phyloP scores from a whole-genome alignment of 768 basidiomycete genomes.

The Trametes cinnabarina region DNA sequence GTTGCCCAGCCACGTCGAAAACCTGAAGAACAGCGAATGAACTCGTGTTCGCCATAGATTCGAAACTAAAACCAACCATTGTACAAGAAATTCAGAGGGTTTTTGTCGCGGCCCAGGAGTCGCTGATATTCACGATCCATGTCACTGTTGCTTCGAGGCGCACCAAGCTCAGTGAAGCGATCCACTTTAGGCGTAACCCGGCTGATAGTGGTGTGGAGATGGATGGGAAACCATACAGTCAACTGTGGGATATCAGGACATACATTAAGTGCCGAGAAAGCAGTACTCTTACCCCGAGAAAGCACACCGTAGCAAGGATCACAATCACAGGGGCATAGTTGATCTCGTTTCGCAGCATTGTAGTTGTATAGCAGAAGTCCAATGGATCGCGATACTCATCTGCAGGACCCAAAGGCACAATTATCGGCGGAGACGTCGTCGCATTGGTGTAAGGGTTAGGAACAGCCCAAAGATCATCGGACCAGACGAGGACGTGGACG shows the following conservation, averaged over 20 bases:
- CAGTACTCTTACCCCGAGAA: conserved; percentile 45
- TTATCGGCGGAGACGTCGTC: conserved; percentile 46
- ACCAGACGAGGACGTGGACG: conserved; percentile 75
- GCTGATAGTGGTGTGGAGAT: conserved; percentile 54
- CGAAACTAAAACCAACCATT: conserved; percentile 50
- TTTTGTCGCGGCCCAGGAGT: conserved; percentile 57
- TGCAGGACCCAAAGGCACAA: conserved; percentile 54
- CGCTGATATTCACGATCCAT: conserved; percentile 72
- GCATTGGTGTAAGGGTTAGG: conserved; percentile 65
- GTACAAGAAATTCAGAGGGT: conserved; percentile 72
- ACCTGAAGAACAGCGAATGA: too few relatives aligned
- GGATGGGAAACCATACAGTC: conserved; percentile 68
- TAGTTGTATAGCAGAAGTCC: conserved; percentile 80
- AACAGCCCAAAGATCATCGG: conserved; percentile 72
- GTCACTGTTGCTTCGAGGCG: conserved; percentile 50
- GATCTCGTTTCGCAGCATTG: conserved; percentile 65
- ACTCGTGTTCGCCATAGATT: too few relatives aligned
- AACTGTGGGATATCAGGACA: conserved; percentile 38
- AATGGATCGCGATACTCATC: conserved; percentile 57
- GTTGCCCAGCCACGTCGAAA: conserved; percentile 70
- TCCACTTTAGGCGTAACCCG: conserved; percentile 64
- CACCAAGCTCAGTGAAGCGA: conserved; percentile 68
- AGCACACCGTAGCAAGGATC: conserved; percentile 51
- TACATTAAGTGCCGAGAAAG: not conserved
- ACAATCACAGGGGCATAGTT: conserved; percentile 68